phyloP scores from a whole-genome alignment of 2,329 filamentous ascomycete species.

The Cladosporium sp. region DNA sequence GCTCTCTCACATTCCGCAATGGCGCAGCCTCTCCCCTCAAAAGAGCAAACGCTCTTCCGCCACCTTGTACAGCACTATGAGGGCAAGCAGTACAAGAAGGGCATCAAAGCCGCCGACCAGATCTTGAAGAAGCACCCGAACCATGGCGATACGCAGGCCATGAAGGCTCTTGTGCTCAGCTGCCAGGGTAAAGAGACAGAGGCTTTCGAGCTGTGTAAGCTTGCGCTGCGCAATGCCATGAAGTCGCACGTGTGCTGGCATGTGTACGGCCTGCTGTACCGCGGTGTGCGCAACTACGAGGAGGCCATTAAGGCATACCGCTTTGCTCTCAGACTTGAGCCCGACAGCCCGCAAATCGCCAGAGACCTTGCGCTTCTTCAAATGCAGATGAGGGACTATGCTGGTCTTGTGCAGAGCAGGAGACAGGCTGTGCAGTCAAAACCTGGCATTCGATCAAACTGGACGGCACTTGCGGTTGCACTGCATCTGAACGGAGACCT shows the following conservation, averaged over 20 bases:
- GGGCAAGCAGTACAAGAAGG: slow-evolving; percentile 95
- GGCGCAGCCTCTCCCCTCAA: slow-evolving; percentile 64
- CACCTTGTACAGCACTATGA: slow-evolving; percentile 95
- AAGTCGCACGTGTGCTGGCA: slow-evolving; percentile 99
- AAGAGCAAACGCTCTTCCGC: slow-evolving; percentile 91
- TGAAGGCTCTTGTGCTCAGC: slow-evolving; percentile 97
- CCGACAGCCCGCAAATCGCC: slow-evolving; percentile 91
- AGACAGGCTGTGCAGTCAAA: slow-evolving; percentile 81
- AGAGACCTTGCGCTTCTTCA: slow-evolving; percentile 89
- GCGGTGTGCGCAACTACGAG: slow-evolving; percentile 94
- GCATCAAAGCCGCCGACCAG: slow-evolving; percentile 91
- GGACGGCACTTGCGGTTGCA: slow-evolving; percentile 94
- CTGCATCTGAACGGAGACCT: slow-evolving; percentile 87
- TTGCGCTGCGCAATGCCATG: slow-evolving; percentile 92
- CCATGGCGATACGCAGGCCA: slow-evolving; percentile 96
- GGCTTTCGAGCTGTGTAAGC: slow-evolving; percentile 88
- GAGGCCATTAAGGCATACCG: slow-evolving; percentile 99
- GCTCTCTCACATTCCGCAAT: not conserved
- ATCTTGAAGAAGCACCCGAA: slow-evolving; percentile 92
- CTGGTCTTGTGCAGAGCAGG: slow-evolving; percentile 87
- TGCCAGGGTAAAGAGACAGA: slow-evolving; percentile 88
- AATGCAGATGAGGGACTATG: slow-evolving; percentile 93
- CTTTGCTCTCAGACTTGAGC: slow-evolving; percentile 86
- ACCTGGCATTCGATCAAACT: slow-evolving; percentile 81
- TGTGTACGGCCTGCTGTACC: slow-evolving; percentile 91